Percentiles rank a stretch among this genome's conserved stretches.
These are phyloP conservation scores for Diddensiella transvaalensis DNA, from an alignment of 805 yeast species.

Conservation along the genomic window DNA sequence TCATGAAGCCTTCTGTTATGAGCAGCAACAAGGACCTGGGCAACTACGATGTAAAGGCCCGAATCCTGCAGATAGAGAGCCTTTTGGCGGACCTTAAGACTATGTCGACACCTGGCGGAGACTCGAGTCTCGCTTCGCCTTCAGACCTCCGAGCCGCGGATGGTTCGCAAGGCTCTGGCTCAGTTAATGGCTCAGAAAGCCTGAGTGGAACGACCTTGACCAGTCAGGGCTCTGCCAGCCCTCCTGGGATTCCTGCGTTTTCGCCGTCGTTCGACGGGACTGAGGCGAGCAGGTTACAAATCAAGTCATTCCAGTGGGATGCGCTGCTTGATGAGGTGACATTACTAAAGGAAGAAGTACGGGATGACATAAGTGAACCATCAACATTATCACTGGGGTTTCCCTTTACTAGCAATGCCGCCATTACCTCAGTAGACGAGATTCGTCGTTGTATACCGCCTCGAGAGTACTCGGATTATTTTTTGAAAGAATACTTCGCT, in stretches of 20 bases:
- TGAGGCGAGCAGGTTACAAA: neutral
- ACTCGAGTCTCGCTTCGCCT: too few relatives aligned
- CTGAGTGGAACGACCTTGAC: neutral
- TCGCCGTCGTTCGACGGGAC: neutral
- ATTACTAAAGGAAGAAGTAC: neutral
- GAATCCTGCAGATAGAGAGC: neutral
- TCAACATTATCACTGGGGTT: neutral
- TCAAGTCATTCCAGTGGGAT: neutral
- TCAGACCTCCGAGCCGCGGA: neutral
- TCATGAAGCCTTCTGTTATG: neutral
- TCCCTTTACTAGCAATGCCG: neutral
- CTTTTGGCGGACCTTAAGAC: neutral
- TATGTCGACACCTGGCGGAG: neutral
- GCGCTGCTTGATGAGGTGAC: neutral
- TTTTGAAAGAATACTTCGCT: slow-evolving; percentile 4
- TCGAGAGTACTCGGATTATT: slow-evolving; percentile 8
- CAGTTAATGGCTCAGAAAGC: neutral
- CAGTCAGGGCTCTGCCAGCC: neutral
- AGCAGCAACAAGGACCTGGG: too few relatives aligned
- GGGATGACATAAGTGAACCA: neutral
- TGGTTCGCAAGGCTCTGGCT: neutral
- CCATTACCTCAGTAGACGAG: neutral
- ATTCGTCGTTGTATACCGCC: slow-evolving; percentile 7
- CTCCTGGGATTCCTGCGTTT: neutral
- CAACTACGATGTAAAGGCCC: neutral